Conservation (phyloP, 768 basidiomycete genomes). For the Suillus subaureus region DNA sequence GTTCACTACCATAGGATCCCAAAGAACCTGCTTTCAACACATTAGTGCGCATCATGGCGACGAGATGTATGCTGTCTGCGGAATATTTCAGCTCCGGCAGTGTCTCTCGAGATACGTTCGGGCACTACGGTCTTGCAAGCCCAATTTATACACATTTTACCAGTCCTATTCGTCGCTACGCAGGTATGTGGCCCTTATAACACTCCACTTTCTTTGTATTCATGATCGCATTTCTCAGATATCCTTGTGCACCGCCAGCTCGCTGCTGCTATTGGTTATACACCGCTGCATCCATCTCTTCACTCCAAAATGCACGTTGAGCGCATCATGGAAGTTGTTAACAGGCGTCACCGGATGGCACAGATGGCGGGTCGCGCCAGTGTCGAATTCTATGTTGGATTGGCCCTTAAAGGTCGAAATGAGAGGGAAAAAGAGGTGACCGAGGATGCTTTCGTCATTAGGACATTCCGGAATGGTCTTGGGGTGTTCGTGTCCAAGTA, state of each 20-base stretch:
- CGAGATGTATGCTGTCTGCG: conserved; percentile 96
- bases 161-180: conserved; percentile 95
- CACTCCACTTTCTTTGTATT: background rate
- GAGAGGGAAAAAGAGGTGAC: conserved; percentile 48
- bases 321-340: conserved; percentile 81
- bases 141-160: conserved; percentile 99
- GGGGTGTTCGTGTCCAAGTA: conserved; percentile 96
- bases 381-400: conserved; percentile 95
- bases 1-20: conserved; percentile 58
- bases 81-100: conserved; percentile 98
- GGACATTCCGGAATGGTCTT: conserved; percentile 92
- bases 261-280: conserved; percentile 82
- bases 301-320: conserved; percentile 91
- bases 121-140: conserved; percentile 97
- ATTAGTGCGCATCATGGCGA: conserved; percentile 98
- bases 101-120: conserved; percentile 88
- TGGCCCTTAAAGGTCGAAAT: conserved; percentile 78
- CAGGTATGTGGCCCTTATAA: conserved; percentile 53
- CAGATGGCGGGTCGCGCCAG: conserved; percentile 98
- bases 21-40: conserved; percentile 92
- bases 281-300: conserved; percentile 81
- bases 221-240: conserved; percentile 45
- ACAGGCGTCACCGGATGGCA: conserved; percentile 91
- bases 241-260: conserved; percentile 95
- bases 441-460: conserved; percentile 92